These are phyloP conservation scores for Picochlorum sp. DNA, from an alignment of 139 green algal genomes.

Conservation along the genomic window DNA sequence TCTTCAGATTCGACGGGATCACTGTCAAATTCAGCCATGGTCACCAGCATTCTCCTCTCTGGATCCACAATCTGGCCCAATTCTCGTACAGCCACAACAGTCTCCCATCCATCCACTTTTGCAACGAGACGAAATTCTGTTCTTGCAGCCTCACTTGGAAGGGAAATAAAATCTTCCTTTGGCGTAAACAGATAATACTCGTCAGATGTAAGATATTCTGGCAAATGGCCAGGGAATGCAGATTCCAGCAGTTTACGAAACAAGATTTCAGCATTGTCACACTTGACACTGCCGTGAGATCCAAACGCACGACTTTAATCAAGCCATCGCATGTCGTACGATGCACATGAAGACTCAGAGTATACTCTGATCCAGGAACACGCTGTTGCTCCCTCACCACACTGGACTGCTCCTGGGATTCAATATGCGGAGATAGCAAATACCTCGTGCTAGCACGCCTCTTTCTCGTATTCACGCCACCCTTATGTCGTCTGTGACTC, in stretches of 20 bases:
- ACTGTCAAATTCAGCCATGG: constrained; percentile 49
- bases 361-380: constrained; percentile 2
- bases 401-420: too few species aligned
- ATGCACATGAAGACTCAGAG: not conserved
- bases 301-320: constrained; percentile 5
- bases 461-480: too few species aligned
- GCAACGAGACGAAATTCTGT: constrained; percentile 44
- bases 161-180: constrained; percentile 38
- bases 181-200: constrained; percentile 41
- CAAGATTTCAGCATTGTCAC: constrained; percentile 14
- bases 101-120: constrained; percentile 38
- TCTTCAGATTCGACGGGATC: constrained; percentile 26
- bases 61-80: constrained; percentile 26
- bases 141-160: constrained; percentile 30
- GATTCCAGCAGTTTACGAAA: constrained; percentile 21
- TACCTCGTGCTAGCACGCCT: too few species aligned
- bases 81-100: constrained; percentile 32
- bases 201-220: constrained; percentile 36
- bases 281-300: constrained; percentile 10
- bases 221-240: constrained; percentile 27
- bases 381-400: too few species aligned
- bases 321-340: not conserved
- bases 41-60: constrained; percentile 35
- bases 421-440: too few species aligned
- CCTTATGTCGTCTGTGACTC: too few species aligned